Conservation (phyloP, 73 alveolate species). For the Paraurostyla sp. region DNA sequence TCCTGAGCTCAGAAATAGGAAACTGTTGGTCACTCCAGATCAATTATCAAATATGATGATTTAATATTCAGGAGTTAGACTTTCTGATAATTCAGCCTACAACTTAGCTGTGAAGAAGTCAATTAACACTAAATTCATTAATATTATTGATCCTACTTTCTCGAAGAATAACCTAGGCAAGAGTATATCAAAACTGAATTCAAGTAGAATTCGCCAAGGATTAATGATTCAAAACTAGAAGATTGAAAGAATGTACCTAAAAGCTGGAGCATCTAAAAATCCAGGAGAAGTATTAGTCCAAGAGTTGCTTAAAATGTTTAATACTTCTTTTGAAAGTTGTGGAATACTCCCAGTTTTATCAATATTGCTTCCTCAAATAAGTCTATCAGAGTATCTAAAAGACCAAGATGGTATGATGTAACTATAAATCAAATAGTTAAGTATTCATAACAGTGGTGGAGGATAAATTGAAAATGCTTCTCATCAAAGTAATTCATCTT, state of each 20-base stretch:
- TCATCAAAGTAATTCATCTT: too few species aligned
- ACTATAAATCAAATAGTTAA: neutral
- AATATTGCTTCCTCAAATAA: conserved; percentile 22
- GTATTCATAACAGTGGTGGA: neutral
- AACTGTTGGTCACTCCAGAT: conserved; percentile 32
- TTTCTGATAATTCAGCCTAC: neutral
- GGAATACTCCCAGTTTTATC: neutral
- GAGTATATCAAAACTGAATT: conserved; percentile 56
- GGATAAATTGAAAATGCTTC: too few species aligned
- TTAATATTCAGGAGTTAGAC: neutral
- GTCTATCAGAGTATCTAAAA: neutral
- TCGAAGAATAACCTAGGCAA: conserved; percentile 76
- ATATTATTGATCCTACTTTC: conserved; percentile 73
- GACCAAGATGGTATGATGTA: neutral
- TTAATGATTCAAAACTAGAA: conserved; percentile 18
- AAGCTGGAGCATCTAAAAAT: neutral
- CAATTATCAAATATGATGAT: neutral
- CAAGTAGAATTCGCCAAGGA: conserved; percentile 49
- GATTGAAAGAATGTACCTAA: neutral
- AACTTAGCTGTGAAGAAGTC: conserved; percentile 15
- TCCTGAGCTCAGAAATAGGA: conserved; percentile 19
- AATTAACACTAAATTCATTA: conserved; percentile 42
- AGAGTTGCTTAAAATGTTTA: neutral
- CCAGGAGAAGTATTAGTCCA: neutral
- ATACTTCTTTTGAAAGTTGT: conserved; percentile 21